Evolutionary conservation across 441 rosid genomes (phyloP), one percentile per base, ranked within the genome.

Genomic region (Iberis amara): DNA sequence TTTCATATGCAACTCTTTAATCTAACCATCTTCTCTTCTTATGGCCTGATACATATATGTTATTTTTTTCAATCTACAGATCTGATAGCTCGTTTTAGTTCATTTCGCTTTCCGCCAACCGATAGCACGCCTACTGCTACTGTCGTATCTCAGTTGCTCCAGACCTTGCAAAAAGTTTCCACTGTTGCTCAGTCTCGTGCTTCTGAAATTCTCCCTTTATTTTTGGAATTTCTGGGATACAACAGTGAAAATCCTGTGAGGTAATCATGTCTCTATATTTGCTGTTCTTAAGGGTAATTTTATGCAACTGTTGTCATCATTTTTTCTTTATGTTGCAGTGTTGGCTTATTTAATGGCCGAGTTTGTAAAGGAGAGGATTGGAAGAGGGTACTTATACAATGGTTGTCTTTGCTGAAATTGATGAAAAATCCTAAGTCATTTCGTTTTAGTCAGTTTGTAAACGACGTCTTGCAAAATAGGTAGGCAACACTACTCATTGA

Each of bases 181-280:
- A 67, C 68, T 65, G 62, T 82, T 66, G 77, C 74, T 43, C 91
- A 89, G 68, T 73, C 95, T 54, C 83, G 58, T 47, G 87, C 91
- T 53, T 78, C 82, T 48, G 86, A 80, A 54, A 52, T 94, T 62
- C 66, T 83, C 41, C 83, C 96, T 40, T 59, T 87, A 56, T 83
- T 89, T 68, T 64, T 94, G 62, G 68, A 71, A 57, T 94, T 86
- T 75, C 66, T 94, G 76, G 99, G 97, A 57, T 94, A 89, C 66
- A 61, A 70, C 39, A 49, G 26, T 36, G 73, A 77, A 55, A 58
- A 76, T 61, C 61, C 72, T 62, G 46, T 55, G 52, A 82, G 99
- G 99, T 94, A 68, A 61, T 56, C 38, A 24, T 58, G 46, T 55
- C 63, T 52, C 14, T 45, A 35, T 18, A 55, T 61, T 35, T 48